Evolutionary conservation across 306 rosid genomes (phyloP).

Genomic region (Nissolia schottii): DNA sequence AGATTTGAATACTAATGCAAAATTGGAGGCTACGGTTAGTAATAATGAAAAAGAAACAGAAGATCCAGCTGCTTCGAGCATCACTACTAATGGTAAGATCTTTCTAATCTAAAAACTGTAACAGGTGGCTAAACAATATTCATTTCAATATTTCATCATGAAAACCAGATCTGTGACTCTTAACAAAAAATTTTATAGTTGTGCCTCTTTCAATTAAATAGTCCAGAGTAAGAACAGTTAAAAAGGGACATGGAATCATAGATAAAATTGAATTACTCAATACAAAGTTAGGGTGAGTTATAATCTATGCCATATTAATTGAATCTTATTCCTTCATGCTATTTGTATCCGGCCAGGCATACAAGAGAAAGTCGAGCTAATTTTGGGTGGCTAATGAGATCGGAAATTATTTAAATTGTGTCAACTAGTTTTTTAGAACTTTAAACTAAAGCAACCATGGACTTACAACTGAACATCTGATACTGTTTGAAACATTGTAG

Average conservation of each 20-base stretch:
- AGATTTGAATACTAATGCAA: slow-evolving; percentile 1
- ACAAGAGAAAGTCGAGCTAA: background rate
- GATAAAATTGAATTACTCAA: background rate
- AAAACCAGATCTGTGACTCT: background rate
- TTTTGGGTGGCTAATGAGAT: slow-evolving; percentile 12
- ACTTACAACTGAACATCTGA: slow-evolving; percentile 51
- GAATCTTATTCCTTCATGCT: background rate
- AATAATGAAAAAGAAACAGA: slow-evolving; percentile 2
- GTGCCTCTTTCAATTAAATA: background rate
- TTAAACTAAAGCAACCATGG: background rate
- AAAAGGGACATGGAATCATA: background rate
- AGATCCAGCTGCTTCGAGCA: background rate
- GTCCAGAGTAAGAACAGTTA: background rate
- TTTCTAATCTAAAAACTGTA: background rate
- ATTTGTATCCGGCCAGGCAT: background rate
- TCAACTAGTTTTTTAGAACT: background rate
- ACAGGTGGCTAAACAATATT: background rate
- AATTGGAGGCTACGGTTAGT: background rate
- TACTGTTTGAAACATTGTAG: slow-evolving; percentile 28
- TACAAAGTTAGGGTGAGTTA: background rate
- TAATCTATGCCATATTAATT: background rate
- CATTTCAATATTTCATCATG: slow-evolving; percentile 1
- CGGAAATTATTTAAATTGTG: slow-evolving; percentile 11
- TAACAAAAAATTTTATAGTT: background rate
- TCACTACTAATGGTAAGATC: background rate